Percentiles rank a stretch among this genome's conserved stretches.
Conservation (phyloP, 2,329 filamentous ascomycete genomes). For the Plenodomus biglobosus region DNA sequence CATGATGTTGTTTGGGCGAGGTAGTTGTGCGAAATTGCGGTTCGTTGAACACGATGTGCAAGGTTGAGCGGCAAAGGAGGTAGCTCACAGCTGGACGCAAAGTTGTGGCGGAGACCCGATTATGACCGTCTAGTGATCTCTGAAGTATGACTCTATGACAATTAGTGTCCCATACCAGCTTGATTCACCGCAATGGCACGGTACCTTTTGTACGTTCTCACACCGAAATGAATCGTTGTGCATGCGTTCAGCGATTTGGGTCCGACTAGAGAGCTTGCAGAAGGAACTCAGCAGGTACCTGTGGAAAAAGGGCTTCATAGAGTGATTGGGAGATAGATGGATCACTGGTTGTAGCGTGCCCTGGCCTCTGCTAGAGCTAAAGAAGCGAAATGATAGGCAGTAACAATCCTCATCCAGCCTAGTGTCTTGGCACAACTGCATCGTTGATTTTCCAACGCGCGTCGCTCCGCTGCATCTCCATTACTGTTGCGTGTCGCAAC, state of each 20-base stretch:
- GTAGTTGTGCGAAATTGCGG: background rate
- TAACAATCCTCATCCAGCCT: conserved; percentile 11
- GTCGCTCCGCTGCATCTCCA: conserved; percentile 6
- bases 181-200: background rate
- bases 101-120: no score
- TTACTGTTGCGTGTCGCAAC: conserved; percentile 15
- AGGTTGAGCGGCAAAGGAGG: background rate
- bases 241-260: background rate
- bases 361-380: no score
- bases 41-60: background rate
- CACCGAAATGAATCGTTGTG: background rate
- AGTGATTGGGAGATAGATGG: no score
- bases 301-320: no score
- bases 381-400: no score
- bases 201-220: background rate
- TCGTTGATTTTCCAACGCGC: conserved; percentile 11
- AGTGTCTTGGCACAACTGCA: conserved; percentile 15
- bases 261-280: background rate
- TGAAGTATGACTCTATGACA: background rate
- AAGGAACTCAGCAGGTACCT: background rate
- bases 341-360: no score
- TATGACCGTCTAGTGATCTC: background rate
- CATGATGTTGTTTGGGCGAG: conserved; percentile 13
- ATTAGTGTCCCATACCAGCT: background rate
- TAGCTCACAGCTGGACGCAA: no score